Base-by-base conservation (phyloP, 345 rosid species). In the Dipteronia dyeriana region DNA sequence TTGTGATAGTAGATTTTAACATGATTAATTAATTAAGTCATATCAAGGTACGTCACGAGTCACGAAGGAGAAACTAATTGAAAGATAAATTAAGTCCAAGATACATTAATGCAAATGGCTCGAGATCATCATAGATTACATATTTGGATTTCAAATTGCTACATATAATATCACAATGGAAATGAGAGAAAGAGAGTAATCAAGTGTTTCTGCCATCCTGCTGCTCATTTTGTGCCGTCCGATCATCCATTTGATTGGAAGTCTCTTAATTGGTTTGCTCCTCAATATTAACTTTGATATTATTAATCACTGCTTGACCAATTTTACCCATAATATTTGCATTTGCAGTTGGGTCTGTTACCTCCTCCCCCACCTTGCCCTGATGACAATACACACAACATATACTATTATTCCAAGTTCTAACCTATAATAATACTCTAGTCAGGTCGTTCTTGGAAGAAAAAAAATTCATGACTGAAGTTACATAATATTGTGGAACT, bases 361-460 rank as follows among this genome's bases (percentile, higher is more conserved):
- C 70, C 73, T 49, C 70, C 73, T 49, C 62, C 81, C 4, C 80
- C 82, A 7, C 25, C 68, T 59, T 71, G 75, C 43, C 79, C 84
- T 76, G 19, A 23, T 12, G 16, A 54, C 16, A 34, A 17, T 17
- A 1, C 63, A 69, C 0, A 2, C 57, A 51, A 53, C 6, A 51
- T 53, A 53, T 14, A 53, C n/a, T 10, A 0, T 45, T 2, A 45
- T 53, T 53, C 3, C 38, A 34, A 34, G 38, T 34, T 34, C 6
- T 6, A 34, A 34, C 38, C 7, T 0, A 34, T 34, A 34, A 34
- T 4, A 34, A 34, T 34, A 34, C 38, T 4, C 38, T 34, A 34
- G 6, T 4, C 1, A 34, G 38, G 38, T 34, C 6, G 38, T 34
- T 34, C 6, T 34, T 34, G 6, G 6, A 31, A 7, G 2, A 41